These are phyloP conservation scores for Trametes villosa DNA, from an alignment of 768 basidiomycete genomes.

Conservation along the genomic window DNA sequence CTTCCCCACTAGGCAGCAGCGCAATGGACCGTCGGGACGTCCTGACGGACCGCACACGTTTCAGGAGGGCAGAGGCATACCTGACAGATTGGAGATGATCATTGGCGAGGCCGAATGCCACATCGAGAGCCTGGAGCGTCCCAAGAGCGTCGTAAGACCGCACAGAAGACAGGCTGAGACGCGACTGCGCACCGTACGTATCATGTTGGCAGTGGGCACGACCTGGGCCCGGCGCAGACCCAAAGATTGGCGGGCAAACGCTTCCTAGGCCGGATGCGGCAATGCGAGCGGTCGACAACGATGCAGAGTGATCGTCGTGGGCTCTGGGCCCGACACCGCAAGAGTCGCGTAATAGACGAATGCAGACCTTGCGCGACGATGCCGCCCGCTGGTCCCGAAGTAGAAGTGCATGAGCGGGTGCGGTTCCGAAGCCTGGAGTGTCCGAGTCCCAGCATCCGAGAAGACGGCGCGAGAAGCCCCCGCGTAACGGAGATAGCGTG, in stretches of 20 bases:
- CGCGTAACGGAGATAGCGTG: constrained; percentile 14
- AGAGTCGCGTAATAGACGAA: neutral
- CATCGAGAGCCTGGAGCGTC: neutral
- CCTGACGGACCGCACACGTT: neutral
- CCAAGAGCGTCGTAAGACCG: neutral
- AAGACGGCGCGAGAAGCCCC: neutral
- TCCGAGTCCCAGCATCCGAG: neutral
- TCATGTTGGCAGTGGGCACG: neutral
- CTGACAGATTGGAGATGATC: neutral
- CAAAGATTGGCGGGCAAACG: neutral
- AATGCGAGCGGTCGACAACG: neutral
- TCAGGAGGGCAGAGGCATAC: neutral
- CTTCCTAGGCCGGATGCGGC: neutral
- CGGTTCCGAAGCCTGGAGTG: neutral
- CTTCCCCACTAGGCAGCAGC: neutral
- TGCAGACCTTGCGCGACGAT: neutral
- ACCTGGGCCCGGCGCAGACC: neutral
- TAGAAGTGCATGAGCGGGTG: neutral
- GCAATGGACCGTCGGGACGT: neutral
- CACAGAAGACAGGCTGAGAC: neutral
- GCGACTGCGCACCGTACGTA: neutral
- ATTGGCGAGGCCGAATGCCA: neutral
- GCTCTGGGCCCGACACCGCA: neutral
- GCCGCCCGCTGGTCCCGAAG: neutral
- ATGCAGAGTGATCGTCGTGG: neutral